phyloP scores from a whole-genome alignment of 2,329 filamentous ascomycete species.

The Eutypella sp. region DNA sequence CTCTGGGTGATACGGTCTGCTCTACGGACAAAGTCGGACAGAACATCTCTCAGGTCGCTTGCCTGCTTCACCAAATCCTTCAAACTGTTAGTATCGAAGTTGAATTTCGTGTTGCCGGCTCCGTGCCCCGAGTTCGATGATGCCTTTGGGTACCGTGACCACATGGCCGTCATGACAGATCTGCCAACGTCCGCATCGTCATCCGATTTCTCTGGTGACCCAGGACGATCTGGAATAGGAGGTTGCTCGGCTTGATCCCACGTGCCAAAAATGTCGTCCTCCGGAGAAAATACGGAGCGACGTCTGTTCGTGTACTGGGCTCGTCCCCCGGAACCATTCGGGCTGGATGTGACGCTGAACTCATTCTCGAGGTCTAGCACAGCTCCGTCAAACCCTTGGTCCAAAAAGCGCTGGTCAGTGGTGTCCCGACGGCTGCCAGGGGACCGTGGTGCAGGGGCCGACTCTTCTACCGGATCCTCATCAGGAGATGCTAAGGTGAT shows the following conservation, averaged over 20 bases:
- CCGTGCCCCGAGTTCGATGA: constrained; percentile 29
- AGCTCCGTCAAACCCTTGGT: constrained; percentile 44
- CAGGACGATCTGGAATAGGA: constrained; percentile 30
- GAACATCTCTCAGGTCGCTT: constrained; percentile 51
- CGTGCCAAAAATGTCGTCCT: constrained; percentile 61
- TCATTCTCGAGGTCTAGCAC: constrained; percentile 36
- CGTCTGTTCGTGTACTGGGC: constrained; percentile 49
- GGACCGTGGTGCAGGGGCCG: constrained; percentile 28
- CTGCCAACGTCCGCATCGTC: constrained; percentile 42
- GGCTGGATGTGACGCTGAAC: constrained; percentile 36
- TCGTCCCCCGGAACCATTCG: constrained; percentile 47
- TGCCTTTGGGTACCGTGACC: constrained; percentile 44
- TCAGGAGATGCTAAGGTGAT: constrained; percentile 76
- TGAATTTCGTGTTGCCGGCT: constrained; percentile 47
- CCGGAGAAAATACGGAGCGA: constrained; percentile 59
- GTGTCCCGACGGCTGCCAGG: constrained; percentile 35
- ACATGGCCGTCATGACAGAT: constrained; percentile 61
- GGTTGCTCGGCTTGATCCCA: constrained; percentile 40
- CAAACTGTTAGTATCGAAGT: constrained; percentile 66
- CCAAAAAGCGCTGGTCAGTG: constrained; percentile 40
- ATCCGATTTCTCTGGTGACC: constrained; percentile 34
- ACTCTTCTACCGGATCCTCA: constrained; percentile 46
- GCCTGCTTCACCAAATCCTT: constrained; percentile 61
- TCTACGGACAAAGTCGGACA: constrained; percentile 56
- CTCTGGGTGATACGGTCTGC: constrained; percentile 55